A percentile compares a stretch with the other conserved stretches of the same genome.
phyloP scores from a whole-genome alignment of 345 rosid genomes.

The Geranium brycei region DNA sequence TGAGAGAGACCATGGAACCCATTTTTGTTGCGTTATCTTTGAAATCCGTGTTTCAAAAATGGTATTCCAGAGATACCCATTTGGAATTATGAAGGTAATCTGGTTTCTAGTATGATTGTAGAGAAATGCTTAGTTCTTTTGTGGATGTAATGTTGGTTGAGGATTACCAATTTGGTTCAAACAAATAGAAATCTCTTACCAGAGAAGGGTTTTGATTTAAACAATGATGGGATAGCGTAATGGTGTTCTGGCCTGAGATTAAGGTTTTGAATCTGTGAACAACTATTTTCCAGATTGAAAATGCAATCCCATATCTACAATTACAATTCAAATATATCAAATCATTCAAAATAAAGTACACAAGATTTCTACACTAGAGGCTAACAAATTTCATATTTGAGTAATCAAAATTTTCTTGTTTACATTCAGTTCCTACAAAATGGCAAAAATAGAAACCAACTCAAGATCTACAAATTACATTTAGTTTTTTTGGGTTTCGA shows the following conservation, averaged over 20 bases:
- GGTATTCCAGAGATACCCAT: constrained; percentile 28
- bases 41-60: constrained; percentile 14
- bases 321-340: too few species aligned
- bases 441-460: too few species aligned
- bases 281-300: too few species aligned
- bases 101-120: constrained; percentile 32
- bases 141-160: constrained; percentile 77
- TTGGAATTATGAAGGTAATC: constrained; percentile 46
- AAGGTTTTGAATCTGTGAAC: constrained; percentile 15
- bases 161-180: constrained; percentile 71
- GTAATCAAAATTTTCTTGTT: too few species aligned
- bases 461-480: too few species aligned
- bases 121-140: constrained; percentile 40
- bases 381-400: too few species aligned
- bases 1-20: constrained; percentile 21
- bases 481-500: too few species aligned
- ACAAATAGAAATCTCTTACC: constrained; percentile 42
- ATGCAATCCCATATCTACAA: too few species aligned
- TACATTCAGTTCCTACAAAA: too few species aligned
- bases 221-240: constrained; percentile 17
- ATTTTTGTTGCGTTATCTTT: constrained; percentile 46
- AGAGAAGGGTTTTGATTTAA: neutral
- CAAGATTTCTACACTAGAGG: too few species aligned
- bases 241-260: constrained; percentile 31
- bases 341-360: too few species aligned